These are phyloP conservation scores for Ulota crispa DNA, from an alignment of 225 moss, liverwort and hornwort genomes.

Conservation along the genomic window DNA sequence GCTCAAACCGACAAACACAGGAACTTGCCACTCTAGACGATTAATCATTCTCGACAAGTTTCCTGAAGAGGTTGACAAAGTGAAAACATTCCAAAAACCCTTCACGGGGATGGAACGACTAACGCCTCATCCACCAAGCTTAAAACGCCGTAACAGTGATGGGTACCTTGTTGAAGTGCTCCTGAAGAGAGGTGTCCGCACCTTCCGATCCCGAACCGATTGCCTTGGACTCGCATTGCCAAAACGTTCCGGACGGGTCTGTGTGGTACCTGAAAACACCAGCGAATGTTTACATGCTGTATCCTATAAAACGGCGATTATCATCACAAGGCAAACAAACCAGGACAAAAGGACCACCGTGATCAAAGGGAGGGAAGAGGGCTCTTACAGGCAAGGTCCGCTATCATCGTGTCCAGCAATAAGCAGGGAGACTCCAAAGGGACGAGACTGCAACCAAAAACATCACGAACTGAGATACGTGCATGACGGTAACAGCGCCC, in stretches of 20 bases:
- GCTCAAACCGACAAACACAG: background rate
- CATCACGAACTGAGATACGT: background rate
- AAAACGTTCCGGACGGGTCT: constrained; percentile 98
- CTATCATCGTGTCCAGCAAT: constrained; percentile 91
- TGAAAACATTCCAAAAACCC: background rate
- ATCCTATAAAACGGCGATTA: background rate
- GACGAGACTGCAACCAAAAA: constrained; percentile 69
- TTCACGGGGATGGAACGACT: background rate
- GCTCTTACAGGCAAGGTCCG: constrained; percentile 86
- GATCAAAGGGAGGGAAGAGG: background rate
- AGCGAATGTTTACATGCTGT: background rate
- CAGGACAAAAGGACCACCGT: background rate
- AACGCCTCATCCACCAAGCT: background rate
- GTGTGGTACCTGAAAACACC: constrained; percentile 66
- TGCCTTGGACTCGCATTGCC: constrained; percentile 98
- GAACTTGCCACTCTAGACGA: background rate
- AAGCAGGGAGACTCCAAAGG: constrained; percentile 96
- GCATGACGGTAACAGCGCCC: background rate
- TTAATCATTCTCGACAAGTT: background rate
- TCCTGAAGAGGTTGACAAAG: background rate
- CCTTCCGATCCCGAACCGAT: constrained; percentile 98
- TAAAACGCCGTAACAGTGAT: background rate
- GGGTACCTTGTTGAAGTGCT: constrained; percentile 86
- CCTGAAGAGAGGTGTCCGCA: constrained; percentile 93
- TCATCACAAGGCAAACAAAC: background rate